These are phyloP conservation scores for Prunus davidiana DNA, from an alignment of 306 rosid genomes.

Conservation along the genomic window DNA sequence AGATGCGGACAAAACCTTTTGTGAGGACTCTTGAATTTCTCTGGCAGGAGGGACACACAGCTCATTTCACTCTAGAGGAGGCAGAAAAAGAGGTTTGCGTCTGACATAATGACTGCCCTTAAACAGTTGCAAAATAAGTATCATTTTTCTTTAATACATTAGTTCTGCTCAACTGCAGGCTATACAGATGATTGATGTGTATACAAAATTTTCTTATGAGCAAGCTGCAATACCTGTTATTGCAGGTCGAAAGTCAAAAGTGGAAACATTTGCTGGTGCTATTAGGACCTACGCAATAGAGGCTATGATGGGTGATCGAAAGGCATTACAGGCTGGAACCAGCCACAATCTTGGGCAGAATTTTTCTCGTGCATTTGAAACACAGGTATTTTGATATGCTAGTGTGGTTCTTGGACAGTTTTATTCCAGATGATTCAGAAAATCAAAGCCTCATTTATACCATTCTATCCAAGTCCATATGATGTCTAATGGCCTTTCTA, in stretches of 20 bases:
- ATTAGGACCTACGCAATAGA: conserved; percentile 82
- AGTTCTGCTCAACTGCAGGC: conserved; percentile 64
- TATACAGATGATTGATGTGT: conserved; percentile 85
- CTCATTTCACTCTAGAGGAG: conserved; percentile 80
- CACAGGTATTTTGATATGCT: conserved; percentile 52
- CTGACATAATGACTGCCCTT: conserved; percentile 18
- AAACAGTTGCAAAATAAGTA: not conserved
- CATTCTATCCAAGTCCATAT: not conserved
- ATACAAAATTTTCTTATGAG: conserved; percentile 82
- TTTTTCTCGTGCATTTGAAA: conserved; percentile 85
- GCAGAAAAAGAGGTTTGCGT: conserved; percentile 82
- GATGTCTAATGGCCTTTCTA: not conserved
- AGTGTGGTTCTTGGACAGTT: not conserved
- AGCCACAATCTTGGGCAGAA: conserved; percentile 98
- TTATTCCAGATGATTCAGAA: not conserved
- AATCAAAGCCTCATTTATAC: not conserved
- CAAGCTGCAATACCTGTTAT: conserved; percentile 92
- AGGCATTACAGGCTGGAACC: conserved; percentile 96
- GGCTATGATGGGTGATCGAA: conserved; percentile 96
- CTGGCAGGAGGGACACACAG: conserved; percentile 96
- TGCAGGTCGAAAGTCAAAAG: conserved; percentile 85
- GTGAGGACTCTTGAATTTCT: conserved; percentile 91
- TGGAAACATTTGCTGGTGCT: conserved; percentile 96
- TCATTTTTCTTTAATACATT: conserved; percentile 13
- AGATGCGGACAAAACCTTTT: conserved; percentile 91